Conservation (phyloP, 75 land plant species). For the Picea glauca region DNA sequence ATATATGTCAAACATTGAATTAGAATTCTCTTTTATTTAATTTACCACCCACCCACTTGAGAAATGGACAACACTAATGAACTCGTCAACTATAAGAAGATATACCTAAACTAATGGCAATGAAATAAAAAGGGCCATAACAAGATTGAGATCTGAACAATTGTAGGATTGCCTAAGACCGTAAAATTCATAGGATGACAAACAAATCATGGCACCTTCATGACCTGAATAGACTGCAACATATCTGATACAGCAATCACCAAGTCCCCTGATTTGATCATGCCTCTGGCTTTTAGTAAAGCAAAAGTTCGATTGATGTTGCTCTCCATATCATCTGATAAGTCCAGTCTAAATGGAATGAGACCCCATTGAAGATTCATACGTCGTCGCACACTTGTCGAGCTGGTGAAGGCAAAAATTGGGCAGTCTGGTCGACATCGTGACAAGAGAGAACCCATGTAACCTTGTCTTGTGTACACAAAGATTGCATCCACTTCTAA, state of each 20-base stretch:
- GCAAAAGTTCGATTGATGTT: constrained; percentile 48
- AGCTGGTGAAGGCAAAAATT: constrained; percentile 70
- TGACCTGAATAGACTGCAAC: constrained; percentile 57
- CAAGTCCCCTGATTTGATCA: constrained; percentile 51
- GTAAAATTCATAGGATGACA: too few relatives aligned
- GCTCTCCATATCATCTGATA: constrained; percentile 63
- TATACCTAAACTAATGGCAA: too few relatives aligned
- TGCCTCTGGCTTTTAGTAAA: constrained; percentile 51
- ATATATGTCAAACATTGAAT: too few relatives aligned
- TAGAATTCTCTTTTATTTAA: too few relatives aligned
- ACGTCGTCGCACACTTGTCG: constrained; percentile 33
- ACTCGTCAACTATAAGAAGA: too few relatives aligned
- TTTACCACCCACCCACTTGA: too few relatives aligned
- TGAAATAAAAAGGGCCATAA: too few relatives aligned
- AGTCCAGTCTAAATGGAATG: constrained; percentile 52
- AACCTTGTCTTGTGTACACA: constrained; percentile 65
- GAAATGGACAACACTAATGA: too few relatives aligned
- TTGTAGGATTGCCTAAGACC: too few relatives aligned
- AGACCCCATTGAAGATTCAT: constrained; percentile 77
- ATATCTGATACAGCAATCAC: constrained; percentile 68
- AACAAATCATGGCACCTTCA: constrained; percentile 11
- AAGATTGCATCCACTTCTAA: constrained; percentile 76
- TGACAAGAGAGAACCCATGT: constrained; percentile 76
- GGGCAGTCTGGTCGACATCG: constrained; percentile 66
- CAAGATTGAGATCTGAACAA: too few relatives aligned